Base-by-base conservation (phyloP, 1,284 basidiomycete species). In the Athelia sp. region DNA sequence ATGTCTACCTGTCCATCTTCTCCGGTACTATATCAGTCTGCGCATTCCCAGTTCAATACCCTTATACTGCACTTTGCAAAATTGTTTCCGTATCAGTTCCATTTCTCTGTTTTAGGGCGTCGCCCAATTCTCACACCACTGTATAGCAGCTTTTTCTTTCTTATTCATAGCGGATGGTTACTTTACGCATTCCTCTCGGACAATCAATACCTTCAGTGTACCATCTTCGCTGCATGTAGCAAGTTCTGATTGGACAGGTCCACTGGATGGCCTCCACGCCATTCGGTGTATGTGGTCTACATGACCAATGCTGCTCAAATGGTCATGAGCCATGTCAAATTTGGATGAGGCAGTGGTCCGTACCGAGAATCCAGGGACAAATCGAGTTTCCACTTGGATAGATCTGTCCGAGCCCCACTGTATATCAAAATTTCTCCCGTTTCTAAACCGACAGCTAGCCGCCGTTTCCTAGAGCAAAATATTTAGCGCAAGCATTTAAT, bases 161-260 rank as follows among this genome's bases (percentile, higher is more conserved):
- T 70, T 56, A 74, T 68, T 66, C 64, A 69, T 68, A 62, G 56
- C 70, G 71, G 64, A 61, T 60, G 56, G 63, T 63, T 55, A 67
- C 15, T 59, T 63, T 62, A 56, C 62, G 58, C 63, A 64, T 58
- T 59, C 60, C 61, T 51, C 70, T 63, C 69, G 73, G 69, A 88
- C 74, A 63, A 68, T 71, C 67, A 81, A 68, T 74, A 90, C 74
- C 69, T 78, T 85, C 71, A 89, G 68, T 73, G 84, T 84, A 72
- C 87, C 83, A 74, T 91, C 88, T 72, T 90, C 87, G 66, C 87
- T 86, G 56, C 79, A 82, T 47, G 74, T 75, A 21, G 79, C 80
- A 22, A 81, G 68, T 50, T 70, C 62, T 56, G 73, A 70, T 38
- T 59, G 58, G 24, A 54, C 50, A 22, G 53, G 54, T 2, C 57